phyloP scores from a whole-genome alignment of 1,139 yeast genomes.

The Kodamaea anthophila region DNA sequence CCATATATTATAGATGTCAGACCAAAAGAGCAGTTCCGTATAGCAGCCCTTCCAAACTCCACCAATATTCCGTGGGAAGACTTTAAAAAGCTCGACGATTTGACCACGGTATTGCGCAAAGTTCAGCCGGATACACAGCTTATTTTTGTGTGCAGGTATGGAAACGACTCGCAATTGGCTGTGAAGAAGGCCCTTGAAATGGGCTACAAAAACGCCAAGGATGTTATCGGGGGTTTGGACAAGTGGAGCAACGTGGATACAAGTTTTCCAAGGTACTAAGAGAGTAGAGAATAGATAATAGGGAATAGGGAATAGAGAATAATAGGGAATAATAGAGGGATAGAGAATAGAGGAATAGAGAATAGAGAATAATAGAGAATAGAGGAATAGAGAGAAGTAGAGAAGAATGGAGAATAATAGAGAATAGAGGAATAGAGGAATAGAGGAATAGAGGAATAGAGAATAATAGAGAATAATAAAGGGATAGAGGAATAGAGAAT shows the following conservation, averaged over 20 bases:
- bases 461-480: no score
- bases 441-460: no score
- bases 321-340: background rate
- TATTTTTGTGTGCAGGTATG: slow-evolving; percentile 73
- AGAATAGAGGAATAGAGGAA: no score
- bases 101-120: slow-evolving; percentile 21
- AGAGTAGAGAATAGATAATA: background rate
- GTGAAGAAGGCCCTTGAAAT: slow-evolving; percentile 49
- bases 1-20: slow-evolving; percentile 60
- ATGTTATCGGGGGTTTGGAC: slow-evolving; percentile 72
- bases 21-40: slow-evolving; percentile 67
- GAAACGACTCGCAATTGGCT: slow-evolving; percentile 87
- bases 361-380: no score
- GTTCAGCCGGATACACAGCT: slow-evolving; percentile 13
- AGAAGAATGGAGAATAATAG: no score
- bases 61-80: slow-evolving; percentile 58
- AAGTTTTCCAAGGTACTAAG: slow-evolving; percentile 60
- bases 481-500: background rate
- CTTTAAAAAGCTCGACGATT: slow-evolving; percentile 27
- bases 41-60: slow-evolving; percentile 56
- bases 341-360: background rate
- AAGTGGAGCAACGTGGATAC: slow-evolving; percentile 67
- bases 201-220: slow-evolving; percentile 49
- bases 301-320: background rate
- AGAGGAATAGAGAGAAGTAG: no score